Evolutionary conservation across 202 grass and related monocot genomes (phyloP).

Genomic region (Schoenoplectus tabernaemontani): DNA sequence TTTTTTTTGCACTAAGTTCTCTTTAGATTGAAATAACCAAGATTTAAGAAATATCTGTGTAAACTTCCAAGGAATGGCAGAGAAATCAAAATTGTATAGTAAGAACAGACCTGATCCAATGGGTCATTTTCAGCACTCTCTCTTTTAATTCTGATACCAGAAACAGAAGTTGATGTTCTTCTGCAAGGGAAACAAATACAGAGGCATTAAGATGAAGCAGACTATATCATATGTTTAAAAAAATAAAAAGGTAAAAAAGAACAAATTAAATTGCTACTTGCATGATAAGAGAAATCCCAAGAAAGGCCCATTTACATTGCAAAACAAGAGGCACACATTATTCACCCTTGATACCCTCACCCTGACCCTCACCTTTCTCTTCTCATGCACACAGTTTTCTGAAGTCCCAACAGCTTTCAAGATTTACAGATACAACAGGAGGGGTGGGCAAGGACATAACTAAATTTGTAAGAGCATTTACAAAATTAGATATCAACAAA

Average conservation of each 20-base stretch:
- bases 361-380: not conserved
- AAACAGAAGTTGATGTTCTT: slow-evolving; percentile 38
- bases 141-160: slow-evolving; percentile 53
- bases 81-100: not conserved
- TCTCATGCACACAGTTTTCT: not conserved
- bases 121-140: slow-evolving; percentile 49
- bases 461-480: not conserved
- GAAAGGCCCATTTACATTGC: not conserved
- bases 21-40: not conserved
- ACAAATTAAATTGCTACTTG: not conserved
- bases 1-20: not conserved
- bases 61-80: not conserved
- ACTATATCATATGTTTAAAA: not conserved
- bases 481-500: not conserved
- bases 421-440: not conserved
- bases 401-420: not conserved
- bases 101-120: slow-evolving; percentile 49
- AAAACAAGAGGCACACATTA: slow-evolving; percentile 4
- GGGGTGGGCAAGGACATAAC: not conserved
- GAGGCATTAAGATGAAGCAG: not conserved
- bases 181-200: slow-evolving; percentile 20
- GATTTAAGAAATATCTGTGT: not conserved
- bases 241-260: not conserved
- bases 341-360: not conserved
- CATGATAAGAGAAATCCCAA: not conserved